Evolutionary conservation across 352 stramenopile species (phyloP).

Genomic region (Saprolegnia diclina): DNA sequence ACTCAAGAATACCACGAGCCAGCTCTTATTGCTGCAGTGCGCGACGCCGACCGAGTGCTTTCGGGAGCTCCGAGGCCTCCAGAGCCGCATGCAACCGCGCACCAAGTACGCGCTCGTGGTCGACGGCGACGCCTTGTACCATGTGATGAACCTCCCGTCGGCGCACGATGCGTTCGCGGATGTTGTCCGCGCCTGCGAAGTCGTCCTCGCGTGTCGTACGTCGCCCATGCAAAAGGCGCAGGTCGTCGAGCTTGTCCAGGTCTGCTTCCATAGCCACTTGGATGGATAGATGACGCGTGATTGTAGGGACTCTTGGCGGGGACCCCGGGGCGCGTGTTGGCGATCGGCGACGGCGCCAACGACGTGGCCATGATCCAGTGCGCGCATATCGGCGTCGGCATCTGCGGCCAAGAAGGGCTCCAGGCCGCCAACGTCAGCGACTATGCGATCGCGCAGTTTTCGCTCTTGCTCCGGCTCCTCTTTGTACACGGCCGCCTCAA

Average conservation of each 20-base stretch:
- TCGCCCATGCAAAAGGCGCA: constrained; percentile 80
- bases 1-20: constrained; percentile 54
- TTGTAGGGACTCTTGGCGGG: constrained; percentile 33
- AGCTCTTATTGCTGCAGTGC: constrained; percentile 35
- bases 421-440: constrained; percentile 95
- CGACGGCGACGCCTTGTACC: constrained; percentile 44
- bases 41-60: constrained; percentile 35
- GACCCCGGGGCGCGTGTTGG: constrained; percentile 84
- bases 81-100: constrained; percentile 38
- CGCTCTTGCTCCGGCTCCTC: constrained; percentile 90
- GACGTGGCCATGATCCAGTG: constrained; percentile 99
- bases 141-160: background rate
- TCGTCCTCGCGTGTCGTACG: constrained; percentile 73
- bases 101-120: constrained; percentile 53
- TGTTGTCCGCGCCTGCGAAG: constrained; percentile 20
- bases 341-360: constrained; percentile 97
- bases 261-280: background rate
- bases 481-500: constrained; percentile 97
- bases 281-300: constrained; percentile 26
- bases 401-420: constrained; percentile 95
- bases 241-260: constrained; percentile 43
- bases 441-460: constrained; percentile 94
- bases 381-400: constrained; percentile 96
- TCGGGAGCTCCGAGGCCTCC: constrained; percentile 36
- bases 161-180: constrained; percentile 31